Base-by-base conservation (phyloP, 2,329 filamentous ascomycete species). In the Albifimbria verrucaria region DNA sequence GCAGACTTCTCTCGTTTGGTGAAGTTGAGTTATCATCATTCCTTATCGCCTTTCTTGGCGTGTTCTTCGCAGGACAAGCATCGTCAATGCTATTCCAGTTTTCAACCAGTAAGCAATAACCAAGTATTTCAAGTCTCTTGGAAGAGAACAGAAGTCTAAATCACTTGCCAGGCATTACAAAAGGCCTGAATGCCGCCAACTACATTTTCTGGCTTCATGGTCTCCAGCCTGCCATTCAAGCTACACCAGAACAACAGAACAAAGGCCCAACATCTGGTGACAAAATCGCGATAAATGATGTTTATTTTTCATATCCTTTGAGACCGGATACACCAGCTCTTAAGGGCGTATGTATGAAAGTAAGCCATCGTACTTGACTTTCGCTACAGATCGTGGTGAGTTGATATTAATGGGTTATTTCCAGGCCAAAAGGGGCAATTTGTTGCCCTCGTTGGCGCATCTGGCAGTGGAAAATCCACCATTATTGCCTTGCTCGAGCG, bases 251-350 rank as follows among this genome's bases (percentile, higher is more conserved):
- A 24, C 75, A 76, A 58, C 52, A 57, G 7, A 59, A 69, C 36
- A 65, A 60, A 3, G 66, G 62, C 0, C 73, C 72, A 0, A 62
- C 61, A 2, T 52, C 62, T 3, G 63, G 39, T 44, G n/a, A 4
- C 52, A 36, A 1, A 72, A 85, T 3, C 69, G 75, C 15, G 12
- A 77, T 87, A 56, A 72, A 75, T 5, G 68, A 80, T 26, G 75
- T 88, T 18, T 68, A 74, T 23, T 89, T 88, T 62, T 74, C 81
- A 2, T 88, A 89, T 56, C 82, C 84, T 2, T 56, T 72, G 46
- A 63, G 73, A 22, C 66, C 70, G 21, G 57, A 70, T 54, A 56
- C 64, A 2, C 61, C 67, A 42, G 68, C 75, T 54, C 59, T 78
- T 1, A 63, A 71, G 7, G 71, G 75, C 11, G 44, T 47, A n/a